phyloP scores from a whole-genome alignment of 208 protist species.

The Acanthamoeba quina region DNA sequence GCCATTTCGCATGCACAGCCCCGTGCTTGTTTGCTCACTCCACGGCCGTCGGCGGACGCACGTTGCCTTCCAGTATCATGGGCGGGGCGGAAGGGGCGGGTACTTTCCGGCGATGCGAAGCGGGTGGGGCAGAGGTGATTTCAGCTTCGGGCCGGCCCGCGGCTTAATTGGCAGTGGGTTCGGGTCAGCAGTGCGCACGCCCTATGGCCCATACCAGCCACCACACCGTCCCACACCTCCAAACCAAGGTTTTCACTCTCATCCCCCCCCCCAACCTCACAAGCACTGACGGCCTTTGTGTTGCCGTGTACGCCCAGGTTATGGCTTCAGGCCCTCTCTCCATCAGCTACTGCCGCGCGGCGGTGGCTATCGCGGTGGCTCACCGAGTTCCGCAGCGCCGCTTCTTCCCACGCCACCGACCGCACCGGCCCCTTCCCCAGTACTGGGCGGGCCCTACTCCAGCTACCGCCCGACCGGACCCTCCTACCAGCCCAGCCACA shows the following conservation, averaged over 20 bases:
- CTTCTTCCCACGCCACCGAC: not conserved
- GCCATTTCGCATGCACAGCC: not conserved
- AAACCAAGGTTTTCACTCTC: too few relatives aligned
- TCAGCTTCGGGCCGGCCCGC: not conserved
- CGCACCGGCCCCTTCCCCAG: not conserved
- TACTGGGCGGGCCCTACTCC: not conserved
- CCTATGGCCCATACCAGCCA: too few relatives aligned
- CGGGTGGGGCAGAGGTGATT: not conserved
- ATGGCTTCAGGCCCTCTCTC: too few relatives aligned
- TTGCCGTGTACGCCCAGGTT: too few relatives aligned
- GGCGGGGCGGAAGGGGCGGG: not conserved
- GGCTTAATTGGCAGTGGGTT: not conserved
- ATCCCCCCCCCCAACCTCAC: too few relatives aligned
- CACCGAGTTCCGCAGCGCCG: not conserved
- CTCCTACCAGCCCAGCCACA: not conserved
- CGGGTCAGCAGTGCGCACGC: too few relatives aligned
- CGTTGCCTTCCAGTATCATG: not conserved
- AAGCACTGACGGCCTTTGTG: too few relatives aligned
- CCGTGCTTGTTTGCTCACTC: not conserved
- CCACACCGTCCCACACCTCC: too few relatives aligned
- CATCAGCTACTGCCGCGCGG: too few relatives aligned
- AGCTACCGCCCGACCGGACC: slow-evolving; percentile 1
- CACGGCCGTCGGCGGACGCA: too few relatives aligned
- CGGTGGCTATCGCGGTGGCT: too few relatives aligned
- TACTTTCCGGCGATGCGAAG: not conserved